Base-by-base conservation (phyloP, 768 basidiomycete species). In the Chalciporus pseudorubinellus region DNA sequence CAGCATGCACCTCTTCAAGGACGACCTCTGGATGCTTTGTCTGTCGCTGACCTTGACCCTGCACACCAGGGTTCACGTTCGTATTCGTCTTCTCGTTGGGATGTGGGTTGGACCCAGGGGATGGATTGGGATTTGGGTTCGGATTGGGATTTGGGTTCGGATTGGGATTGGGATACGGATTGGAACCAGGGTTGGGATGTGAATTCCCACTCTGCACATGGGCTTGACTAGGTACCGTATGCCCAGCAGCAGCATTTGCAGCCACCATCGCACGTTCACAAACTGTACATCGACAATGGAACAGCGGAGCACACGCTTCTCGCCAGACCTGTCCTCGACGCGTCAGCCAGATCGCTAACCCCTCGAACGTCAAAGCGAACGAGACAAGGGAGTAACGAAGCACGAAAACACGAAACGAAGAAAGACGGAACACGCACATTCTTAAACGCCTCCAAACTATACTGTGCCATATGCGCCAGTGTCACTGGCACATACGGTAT, bases 401-500 rank as follows among this genome's bases (percentile, higher is more conserved):
- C 3, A 24, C 16, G 19, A 24, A 19, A 50, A 20, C 3, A 42
- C 19, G 33, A 36, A 57, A 44, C 14, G 13, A 40, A 9, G 13
- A 39, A 28, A 18, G 19, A 22, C 9, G 5, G 40, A 14, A 3
- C 29, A 77, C 83, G 48, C 58, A 87, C 86, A 43, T 58, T 61
- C 69, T 71, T 78, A 36, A 88, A 68, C 1, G 82, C 75, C 21
- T 88, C 85, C 39, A 78, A 55, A 54, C 80, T 85, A 57, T 78
- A 83, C 22, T 71, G 70, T 0, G 82, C 83, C 65, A 84, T 69
- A 54, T 82, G 78, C 1, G 72, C 64, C 9, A 77, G 62, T 20
- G 81, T 82, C 33, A 75, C 69, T 11, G 87, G 88, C 16, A 90
- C 70, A 57, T 85, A 80, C 3, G 88, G 88, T 38, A 90, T 87